phyloP scores from a whole-genome alignment of 225 moss, liverwort and hornwort species.

The Marchantia polymorpha region DNA sequence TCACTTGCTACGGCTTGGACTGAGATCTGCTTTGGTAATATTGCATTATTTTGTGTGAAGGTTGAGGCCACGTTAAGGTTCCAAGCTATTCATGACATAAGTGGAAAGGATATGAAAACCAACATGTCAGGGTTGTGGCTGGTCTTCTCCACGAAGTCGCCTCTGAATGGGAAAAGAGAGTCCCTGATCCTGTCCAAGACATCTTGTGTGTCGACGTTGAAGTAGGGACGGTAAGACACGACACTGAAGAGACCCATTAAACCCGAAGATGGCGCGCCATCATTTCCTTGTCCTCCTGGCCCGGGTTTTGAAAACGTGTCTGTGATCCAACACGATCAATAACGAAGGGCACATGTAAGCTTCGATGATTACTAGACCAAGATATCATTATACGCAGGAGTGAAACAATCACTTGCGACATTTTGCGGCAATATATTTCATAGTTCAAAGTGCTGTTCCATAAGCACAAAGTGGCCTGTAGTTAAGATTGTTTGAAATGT shows the following conservation, averaged over 20 bases:
- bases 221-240: slow-evolving; percentile 91
- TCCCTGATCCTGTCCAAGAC: slow-evolving; percentile 81
- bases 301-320: slow-evolving; percentile 93
- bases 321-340: slow-evolving; percentile 29
- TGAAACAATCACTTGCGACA: neutral
- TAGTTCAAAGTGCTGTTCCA: neutral
- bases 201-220: slow-evolving; percentile 92
- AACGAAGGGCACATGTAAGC: neutral
- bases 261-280: slow-evolving; percentile 51
- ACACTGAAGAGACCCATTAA: slow-evolving; percentile 87
- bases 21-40: neutral
- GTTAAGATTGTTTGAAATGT: neutral
- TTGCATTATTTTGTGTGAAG: neutral
- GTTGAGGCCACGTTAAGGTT: neutral
- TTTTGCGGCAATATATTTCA: neutral
- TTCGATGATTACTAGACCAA: neutral
- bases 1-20: neutral
- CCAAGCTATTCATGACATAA: neutral
- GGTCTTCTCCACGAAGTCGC: slow-evolving; percentile 98
- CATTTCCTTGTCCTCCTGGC: slow-evolving; percentile 60
- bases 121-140: slow-evolving; percentile 99
- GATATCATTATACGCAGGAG: slow-evolving; percentile 18
- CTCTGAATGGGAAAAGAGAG: slow-evolving; percentile 90
- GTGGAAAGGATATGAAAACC: neutral
- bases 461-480: neutral